These are phyloP conservation scores for Sphagnurus paluster DNA, from an alignment of 1,284 basidiomycete genomes.

Conservation along the genomic window DNA sequence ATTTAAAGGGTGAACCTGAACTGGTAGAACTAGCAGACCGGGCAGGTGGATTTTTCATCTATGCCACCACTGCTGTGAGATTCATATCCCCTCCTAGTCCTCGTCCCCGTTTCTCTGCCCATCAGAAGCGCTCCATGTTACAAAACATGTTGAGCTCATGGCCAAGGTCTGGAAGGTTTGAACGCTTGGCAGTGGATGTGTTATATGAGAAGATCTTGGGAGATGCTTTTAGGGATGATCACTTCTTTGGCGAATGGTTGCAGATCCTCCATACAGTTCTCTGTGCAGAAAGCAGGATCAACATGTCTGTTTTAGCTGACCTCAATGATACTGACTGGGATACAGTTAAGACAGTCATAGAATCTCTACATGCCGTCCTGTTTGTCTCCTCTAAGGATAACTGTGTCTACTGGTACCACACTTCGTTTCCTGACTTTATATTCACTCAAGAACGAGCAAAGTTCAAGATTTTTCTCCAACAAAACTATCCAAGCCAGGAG, in stretches of 20 bases:
- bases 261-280: slow-evolving; percentile 14
- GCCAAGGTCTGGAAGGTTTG: background rate
- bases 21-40: slow-evolving; percentile 9
- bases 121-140: background rate
- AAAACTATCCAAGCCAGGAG: background rate
- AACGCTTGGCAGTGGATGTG: slow-evolving; percentile 10
- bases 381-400: slow-evolving; percentile 17
- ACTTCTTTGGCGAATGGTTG: slow-evolving; percentile 3
- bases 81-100: slow-evolving; percentile 13
- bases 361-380: slow-evolving; percentile 21
- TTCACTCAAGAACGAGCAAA: slow-evolving; percentile 1
- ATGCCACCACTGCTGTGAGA: slow-evolving; percentile 24
- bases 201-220: slow-evolving; percentile 18
- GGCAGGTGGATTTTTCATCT: slow-evolving; percentile 24
- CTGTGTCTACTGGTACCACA: slow-evolving; percentile 21
- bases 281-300: slow-evolving; percentile 2
- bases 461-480: background rate
- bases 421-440: slow-evolving; percentile 23
- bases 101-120: too few species aligned
- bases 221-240: slow-evolving; percentile 7
- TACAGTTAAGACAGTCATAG: slow-evolving; percentile 6
- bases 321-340: background rate
- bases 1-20: background rate
- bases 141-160: slow-evolving; percentile 9
- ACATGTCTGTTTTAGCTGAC: background rate